Conservation (phyloP, 345 rosid genomes). For the Gossypium sturtianum region DNA sequence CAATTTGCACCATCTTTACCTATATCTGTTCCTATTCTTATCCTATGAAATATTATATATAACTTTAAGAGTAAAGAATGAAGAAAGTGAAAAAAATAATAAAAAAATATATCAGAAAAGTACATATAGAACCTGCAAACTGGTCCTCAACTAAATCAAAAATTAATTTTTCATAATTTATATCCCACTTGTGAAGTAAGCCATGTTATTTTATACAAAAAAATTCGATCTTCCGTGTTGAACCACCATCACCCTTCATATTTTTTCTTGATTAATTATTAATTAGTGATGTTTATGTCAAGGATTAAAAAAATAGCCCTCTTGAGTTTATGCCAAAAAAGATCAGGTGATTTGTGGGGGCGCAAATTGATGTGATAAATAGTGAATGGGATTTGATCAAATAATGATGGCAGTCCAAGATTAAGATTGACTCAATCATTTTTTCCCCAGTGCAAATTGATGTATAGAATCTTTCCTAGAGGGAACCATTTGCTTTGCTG, state of each 20-base stretch:
- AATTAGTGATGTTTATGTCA: not conserved
- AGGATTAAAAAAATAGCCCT: not conserved
- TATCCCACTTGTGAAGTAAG: conserved; percentile 4
- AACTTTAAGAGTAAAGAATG: not conserved
- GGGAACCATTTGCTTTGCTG: conserved; percentile 3
- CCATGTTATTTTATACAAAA: conserved; percentile 3
- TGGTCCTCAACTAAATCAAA: not conserved
- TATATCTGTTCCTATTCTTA: not conserved
- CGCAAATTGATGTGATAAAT: conserved; percentile 14
- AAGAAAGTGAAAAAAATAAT: not conserved
- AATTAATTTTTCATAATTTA: not conserved
- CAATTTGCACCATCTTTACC: not conserved
- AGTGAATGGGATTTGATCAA: conserved; percentile 24
- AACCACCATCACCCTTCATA: not conserved
- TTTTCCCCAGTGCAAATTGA: conserved; percentile 20
- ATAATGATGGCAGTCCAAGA: conserved; percentile 50
- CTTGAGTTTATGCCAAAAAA: not conserved
- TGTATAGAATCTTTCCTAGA: not conserved
- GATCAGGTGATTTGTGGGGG: conserved; percentile 2
- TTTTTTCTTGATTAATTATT: conserved; percentile 4
- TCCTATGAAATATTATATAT: not conserved
- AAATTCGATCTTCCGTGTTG: not conserved
- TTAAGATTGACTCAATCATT: conserved; percentile 37
- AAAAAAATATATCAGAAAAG: not conserved
- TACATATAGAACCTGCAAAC: not conserved